These are phyloP conservation scores for Candida sanyaensis DNA, from an alignment of 1,139 yeast species.

Conservation along the genomic window DNA sequence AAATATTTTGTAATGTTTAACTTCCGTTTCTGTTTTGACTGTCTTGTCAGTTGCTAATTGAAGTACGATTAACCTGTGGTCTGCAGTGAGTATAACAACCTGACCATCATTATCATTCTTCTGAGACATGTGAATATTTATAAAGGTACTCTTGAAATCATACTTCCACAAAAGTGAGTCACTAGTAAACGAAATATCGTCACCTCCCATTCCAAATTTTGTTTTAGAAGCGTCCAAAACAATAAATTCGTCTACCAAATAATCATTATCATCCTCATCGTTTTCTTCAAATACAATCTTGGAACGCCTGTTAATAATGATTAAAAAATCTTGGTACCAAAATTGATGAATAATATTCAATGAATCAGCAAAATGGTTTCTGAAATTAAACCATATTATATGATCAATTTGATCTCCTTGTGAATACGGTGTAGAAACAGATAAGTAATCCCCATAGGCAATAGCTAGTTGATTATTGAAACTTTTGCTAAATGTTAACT, in stretches of 20 bases:
- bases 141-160: conserved; percentile 31
- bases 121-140: conserved; percentile 19
- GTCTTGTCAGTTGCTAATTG: conserved; percentile 22
- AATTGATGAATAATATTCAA: conserved; percentile 39
- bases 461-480: conserved; percentile 31
- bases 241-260: conserved; percentile 39
- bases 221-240: conserved; percentile 36
- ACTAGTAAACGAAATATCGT: conserved; percentile 35
- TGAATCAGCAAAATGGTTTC: conserved; percentile 33
- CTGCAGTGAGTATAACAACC: conserved; percentile 33
- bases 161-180: conserved; percentile 46
- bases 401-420: conserved; percentile 32
- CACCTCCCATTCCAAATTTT: conserved; percentile 39
- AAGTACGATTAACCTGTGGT: conserved; percentile 32
- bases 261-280: conserved; percentile 11
- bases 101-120: conserved; percentile 15
- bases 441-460: conserved; percentile 30
- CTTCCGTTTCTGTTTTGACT: conserved; percentile 8
- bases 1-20: conserved; percentile 27
- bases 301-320: conserved; percentile 33
- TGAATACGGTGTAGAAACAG: conserved; percentile 40
- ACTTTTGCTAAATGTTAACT: conserved; percentile 27
- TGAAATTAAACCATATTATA: conserved; percentile 43
- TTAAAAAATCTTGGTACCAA: conserved; percentile 37
- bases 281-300: conserved; percentile 21